Evolutionary conservation across 306 rosid species (phyloP).

Genomic region (Castanea mollissima): DNA sequence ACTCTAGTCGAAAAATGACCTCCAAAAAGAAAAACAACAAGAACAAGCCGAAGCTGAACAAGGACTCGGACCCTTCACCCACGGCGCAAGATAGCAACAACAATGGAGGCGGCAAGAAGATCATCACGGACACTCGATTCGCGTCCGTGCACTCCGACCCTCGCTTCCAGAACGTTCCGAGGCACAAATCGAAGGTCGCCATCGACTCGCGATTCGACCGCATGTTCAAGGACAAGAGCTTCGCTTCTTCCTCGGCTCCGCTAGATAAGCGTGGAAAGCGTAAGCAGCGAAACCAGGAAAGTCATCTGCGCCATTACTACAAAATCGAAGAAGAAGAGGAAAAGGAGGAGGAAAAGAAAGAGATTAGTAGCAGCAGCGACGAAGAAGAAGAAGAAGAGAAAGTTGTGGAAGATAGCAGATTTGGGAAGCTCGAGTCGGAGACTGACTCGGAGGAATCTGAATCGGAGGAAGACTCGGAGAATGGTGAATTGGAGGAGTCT

Average conservation of each 20-base stretch:
- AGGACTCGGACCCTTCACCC: conserved; percentile 17
- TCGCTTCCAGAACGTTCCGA: conserved; percentile 68
- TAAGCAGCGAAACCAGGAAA: conserved; percentile 23
- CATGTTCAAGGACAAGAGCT: conserved; percentile 56
- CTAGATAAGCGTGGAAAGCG: conserved; percentile 78
- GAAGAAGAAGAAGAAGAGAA: conserved; percentile 25
- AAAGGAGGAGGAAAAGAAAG: conserved; percentile 18
- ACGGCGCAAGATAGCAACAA: conserved; percentile 2
- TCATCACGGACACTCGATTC: conserved; percentile 64
- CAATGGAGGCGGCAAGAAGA: conserved; percentile 13
- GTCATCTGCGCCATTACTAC: conserved; percentile 53
- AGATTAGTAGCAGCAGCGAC: not conserved
- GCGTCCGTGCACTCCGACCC: conserved; percentile 71
- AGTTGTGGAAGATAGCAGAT: conserved; percentile 8
- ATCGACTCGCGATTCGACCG: conserved; percentile 76
- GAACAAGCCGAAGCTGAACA: conserved; percentile 19
- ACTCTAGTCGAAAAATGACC: conserved; percentile 26
- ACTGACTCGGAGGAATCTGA: conserved; percentile 14
- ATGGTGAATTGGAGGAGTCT: conserved; percentile 32
- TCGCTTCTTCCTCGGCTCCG: conserved; percentile 61
- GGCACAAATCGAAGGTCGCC: conserved; percentile 54
- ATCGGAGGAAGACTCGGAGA: conserved; percentile 24
- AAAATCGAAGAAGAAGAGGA: conserved; percentile 33
- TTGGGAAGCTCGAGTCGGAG: conserved; percentile 24
- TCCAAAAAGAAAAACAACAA: conserved; percentile 11